Evolutionary conservation across 345 rosid genomes (phyloP).

Genomic region (Lumnitzera littorea): DNA sequence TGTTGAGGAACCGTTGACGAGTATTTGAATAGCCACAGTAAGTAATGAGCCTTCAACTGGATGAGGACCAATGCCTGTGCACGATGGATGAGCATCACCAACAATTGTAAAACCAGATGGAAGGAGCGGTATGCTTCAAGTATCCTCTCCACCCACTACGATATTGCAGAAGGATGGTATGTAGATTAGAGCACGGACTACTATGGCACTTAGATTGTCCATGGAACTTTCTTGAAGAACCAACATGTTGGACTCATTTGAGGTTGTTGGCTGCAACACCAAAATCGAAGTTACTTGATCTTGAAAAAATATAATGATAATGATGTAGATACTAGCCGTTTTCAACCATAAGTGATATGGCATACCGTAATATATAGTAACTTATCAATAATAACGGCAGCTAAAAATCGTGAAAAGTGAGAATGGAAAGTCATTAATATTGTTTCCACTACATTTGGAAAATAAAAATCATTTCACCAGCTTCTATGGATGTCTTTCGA

Average conservation of each 20-base stretch:
- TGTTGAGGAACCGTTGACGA: conserved; percentile 22
- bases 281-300: too few species aligned
- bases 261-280: too few species aligned
- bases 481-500: too few species aligned
- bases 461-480: too few species aligned
- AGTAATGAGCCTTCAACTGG: conserved; percentile 38
- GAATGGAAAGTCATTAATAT: too few species aligned
- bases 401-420: too few species aligned
- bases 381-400: too few species aligned
- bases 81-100: conserved; percentile 29
- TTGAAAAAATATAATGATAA: too few species aligned
- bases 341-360: too few species aligned
- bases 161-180: conserved; percentile 15
- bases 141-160: conserved; percentile 28
- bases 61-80: conserved; percentile 1
- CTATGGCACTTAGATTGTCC: conserved; percentile 36
- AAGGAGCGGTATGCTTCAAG: conserved; percentile 36
- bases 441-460: too few species aligned
- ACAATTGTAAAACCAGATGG: conserved; percentile 74
- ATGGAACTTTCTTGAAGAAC: conserved; percentile 57
- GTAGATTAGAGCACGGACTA: conserved; percentile 57
- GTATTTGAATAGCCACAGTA: conserved; percentile 56
- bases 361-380: too few species aligned
- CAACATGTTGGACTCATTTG: conserved; percentile 19
- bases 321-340: too few species aligned